Evolutionary conservation across 495 filamentous ascomycete genomes (phyloP), one percentile per base, ranked within the genome.

Genomic region (Monascus purpureus): DNA sequence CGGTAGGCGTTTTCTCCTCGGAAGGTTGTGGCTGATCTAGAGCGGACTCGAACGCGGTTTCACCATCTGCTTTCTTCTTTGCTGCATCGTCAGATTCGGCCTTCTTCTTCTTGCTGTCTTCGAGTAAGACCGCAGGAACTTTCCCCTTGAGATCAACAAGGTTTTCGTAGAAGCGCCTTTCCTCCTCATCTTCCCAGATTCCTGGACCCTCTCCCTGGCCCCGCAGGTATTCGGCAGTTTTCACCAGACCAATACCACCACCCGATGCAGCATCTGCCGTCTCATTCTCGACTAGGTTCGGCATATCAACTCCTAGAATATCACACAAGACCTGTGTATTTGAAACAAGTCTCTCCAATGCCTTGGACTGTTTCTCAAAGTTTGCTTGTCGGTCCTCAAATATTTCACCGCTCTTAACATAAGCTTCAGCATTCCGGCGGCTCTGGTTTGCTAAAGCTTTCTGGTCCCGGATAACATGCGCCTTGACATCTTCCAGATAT

Each of bases 121-220:
- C 92, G 5, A 96, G 70, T 7, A 99, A 59, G 32, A 96, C 87
- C 8, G 77, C 81, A 6, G 90, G 90, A 13, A 99, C 90, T 41
- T 92, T 88, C 41, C 88, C 86, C 47, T 93, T 93, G 8, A 99
- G 67, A 51, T 99, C 90, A 12, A 90, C 77, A 4, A 96, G 61
- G 45, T 93, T 94, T 55, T 99, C 90, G 51, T 99, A 96, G 52
- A 96, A 99, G 20, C 90, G 80, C 33, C 92, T 70, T 52, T 99
- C 87, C 26, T 99, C 90, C 46, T 96, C 90, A 42, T 99, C 90
- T 60, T 96, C 92, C 90, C 90, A 99, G 43, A 96, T 95, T 1
- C 90, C 90, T n/a, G 85, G 70, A 6, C 88, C 88, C 38, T 95
- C 90, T 4, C 77, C 77, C 45, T 90, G 81, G 13, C 83, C 82